A percentile compares a stretch with the other conserved stretches of the same genome.
Evolutionary conservation across 148 eudicot species (phyloP).

Genomic region (Silene latifolia): DNA sequence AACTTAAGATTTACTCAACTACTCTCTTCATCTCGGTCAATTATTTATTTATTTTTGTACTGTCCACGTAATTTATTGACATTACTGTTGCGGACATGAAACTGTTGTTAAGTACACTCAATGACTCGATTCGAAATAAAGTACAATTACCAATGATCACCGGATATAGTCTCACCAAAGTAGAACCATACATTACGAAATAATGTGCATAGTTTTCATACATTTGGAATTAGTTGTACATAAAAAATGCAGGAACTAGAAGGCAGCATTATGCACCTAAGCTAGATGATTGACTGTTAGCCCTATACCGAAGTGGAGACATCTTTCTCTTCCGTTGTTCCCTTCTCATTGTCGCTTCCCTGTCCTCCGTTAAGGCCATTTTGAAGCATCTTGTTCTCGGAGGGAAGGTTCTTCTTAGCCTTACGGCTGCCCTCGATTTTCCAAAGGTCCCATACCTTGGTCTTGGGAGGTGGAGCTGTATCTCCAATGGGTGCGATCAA

Average conservation of each 20-base stretch:
- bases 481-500: constrained; percentile 79
- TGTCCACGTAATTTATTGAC: no score
- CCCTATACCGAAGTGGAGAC: constrained; percentile 39
- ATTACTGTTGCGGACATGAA: no score
- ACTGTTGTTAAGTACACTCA: no score
- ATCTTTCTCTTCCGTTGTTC: constrained; percentile 33
- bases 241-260: neutral
- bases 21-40: no score
- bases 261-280: constrained; percentile 7
- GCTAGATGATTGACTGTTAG: neutral
- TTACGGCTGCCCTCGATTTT: constrained; percentile 52
- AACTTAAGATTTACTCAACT: no score
- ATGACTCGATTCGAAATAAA: no score
- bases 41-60: no score
- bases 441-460: constrained; percentile 69
- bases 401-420: constrained; percentile 65
- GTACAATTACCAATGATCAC: no score
- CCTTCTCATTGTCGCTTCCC: neutral
- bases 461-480: constrained; percentile 61
- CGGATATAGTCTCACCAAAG: neutral
- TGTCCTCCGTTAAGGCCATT: constrained; percentile 17
- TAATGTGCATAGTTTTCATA: constrained; percentile 7
- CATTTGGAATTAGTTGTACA: neutral
- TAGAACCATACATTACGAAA: neutral
- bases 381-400: constrained; percentile 55